These are phyloP conservation scores for Pinus taeda DNA, from an alignment of 75 land plant genomes.

Conservation along the genomic window DNA sequence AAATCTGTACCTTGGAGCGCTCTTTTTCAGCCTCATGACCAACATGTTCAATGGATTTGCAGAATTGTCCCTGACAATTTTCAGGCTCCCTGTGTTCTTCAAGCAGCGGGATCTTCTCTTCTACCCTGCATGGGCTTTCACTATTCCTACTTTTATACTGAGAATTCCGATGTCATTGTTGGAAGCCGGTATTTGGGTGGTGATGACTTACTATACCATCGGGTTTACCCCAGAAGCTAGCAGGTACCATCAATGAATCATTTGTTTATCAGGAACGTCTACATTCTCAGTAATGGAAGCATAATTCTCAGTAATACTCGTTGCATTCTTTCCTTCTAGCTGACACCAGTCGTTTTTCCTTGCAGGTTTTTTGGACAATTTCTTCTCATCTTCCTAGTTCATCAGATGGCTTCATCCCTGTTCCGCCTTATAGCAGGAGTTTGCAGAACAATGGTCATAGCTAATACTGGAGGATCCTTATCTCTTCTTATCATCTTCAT, in stretches of 20 bases:
- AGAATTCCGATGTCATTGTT: conserved; percentile 60
- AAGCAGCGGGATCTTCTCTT: conserved; percentile 89
- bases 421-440: conserved; percentile 80
- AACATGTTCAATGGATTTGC: conserved; percentile 94
- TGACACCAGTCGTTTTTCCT: not conserved
- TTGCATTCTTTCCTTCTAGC: not conserved
- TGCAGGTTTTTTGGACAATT: conserved; percentile 86
- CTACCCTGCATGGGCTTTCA: conserved; percentile 84
- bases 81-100: conserved; percentile 83
- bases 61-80: conserved; percentile 65
- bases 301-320: not conserved
- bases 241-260: conserved; percentile 40
- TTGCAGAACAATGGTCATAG: conserved; percentile 76
- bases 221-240: conserved; percentile 86
- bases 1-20: conserved; percentile 56
- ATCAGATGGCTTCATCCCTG: conserved; percentile 83
- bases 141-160: conserved; percentile 56
- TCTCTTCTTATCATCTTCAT: conserved; percentile 65
- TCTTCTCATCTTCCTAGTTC: conserved; percentile 61
- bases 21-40: conserved; percentile 51
- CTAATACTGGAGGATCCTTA: conserved; percentile 90
- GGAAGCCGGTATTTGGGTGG: conserved; percentile 71
- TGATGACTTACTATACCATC: conserved; percentile 69
- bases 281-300: not conserved
- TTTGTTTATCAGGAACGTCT: not conserved